phyloP scores from a whole-genome alignment of 805 yeast species.

The Metschnikowia baotianmanensis region DNA sequence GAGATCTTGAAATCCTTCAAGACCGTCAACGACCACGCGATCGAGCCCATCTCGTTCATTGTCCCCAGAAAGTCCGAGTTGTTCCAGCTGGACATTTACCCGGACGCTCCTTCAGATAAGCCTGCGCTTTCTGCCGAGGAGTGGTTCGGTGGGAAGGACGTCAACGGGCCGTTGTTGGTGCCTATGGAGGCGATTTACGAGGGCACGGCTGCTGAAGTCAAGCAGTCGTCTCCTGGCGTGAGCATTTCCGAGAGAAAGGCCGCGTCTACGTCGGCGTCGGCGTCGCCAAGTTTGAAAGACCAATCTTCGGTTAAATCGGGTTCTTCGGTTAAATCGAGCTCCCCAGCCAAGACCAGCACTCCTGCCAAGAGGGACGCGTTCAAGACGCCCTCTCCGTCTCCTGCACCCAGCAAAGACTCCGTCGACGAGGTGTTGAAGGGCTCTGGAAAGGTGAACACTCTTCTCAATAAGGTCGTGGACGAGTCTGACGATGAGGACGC shows the following conservation, averaged over 20 bases:
- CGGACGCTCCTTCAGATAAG: slow-evolving; percentile 78
- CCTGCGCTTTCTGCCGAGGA: slow-evolving; percentile 80
- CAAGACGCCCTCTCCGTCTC: slow-evolving; percentile 9
- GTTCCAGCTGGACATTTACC: slow-evolving; percentile 90
- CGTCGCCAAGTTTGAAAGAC: slow-evolving; percentile 1
- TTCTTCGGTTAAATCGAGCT: too few relatives aligned
- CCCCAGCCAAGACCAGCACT: neutral
- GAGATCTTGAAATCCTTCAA: slow-evolving; percentile 83
- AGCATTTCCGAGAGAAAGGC: slow-evolving; percentile 24
- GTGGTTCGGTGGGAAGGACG: slow-evolving; percentile 74
- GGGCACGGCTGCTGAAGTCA: slow-evolving; percentile 58
- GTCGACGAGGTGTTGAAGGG: slow-evolving; percentile 36
- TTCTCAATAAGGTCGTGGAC: slow-evolving; percentile 38
- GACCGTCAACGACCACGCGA: slow-evolving; percentile 76
- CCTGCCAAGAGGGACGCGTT: neutral
- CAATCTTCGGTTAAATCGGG: too few relatives aligned
- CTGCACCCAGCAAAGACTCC: slow-evolving; percentile 7
- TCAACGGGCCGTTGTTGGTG: slow-evolving; percentile 79
- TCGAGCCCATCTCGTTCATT: slow-evolving; percentile 89
- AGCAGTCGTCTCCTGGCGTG: slow-evolving; percentile 37
- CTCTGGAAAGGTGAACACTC: slow-evolving; percentile 33
- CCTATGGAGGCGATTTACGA: slow-evolving; percentile 76
- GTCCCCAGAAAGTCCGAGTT: slow-evolving; percentile 94
- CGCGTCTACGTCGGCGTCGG: slow-evolving; percentile 6
- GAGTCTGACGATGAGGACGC: slow-evolving; percentile 40